These are phyloP conservation scores for Kazachstania sp. DNA, from an alignment of 1,139 yeast species.

Conservation along the genomic window DNA sequence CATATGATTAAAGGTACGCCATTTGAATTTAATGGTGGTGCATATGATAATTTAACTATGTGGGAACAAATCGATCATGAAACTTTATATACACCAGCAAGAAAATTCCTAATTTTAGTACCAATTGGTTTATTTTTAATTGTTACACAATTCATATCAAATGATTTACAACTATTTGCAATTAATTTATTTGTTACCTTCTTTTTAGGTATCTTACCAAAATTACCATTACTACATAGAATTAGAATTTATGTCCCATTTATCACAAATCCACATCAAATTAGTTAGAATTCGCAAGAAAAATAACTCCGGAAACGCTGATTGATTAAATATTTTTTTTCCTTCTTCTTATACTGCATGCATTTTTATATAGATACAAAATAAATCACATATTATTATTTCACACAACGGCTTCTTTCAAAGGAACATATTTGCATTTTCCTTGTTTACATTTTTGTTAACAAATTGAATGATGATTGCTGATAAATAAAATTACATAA, in stretches of 20 bases:
- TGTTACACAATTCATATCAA: constrained; percentile 84
- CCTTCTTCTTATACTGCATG: no score
- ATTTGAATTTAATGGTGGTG: constrained; percentile 92
- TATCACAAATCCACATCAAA: constrained; percentile 33
- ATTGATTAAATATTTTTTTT: background rate
- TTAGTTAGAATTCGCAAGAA: constrained; percentile 16
- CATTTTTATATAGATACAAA: no score
- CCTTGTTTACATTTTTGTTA: background rate
- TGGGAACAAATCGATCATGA: constrained; percentile 99
- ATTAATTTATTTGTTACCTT: constrained; percentile 75
- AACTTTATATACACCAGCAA: constrained; percentile 92
- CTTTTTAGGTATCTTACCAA: constrained; percentile 75
- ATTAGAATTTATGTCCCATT: constrained; percentile 57
- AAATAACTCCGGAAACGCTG: background rate
- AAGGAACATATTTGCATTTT: no score
- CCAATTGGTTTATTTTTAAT: constrained; percentile 82
- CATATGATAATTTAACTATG: constrained; percentile 92
- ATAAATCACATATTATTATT: no score
- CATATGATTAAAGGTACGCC: constrained; percentile 96
- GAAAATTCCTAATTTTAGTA: constrained; percentile 82
- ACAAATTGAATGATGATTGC: background rate
- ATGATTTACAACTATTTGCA: constrained; percentile 69
- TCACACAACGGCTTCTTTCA: no score
- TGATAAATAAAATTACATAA: no score
- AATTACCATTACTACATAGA: constrained; percentile 73